Evolutionary conservation across 805 yeast species (phyloP).

Genomic region (Ogataea pini): DNA sequence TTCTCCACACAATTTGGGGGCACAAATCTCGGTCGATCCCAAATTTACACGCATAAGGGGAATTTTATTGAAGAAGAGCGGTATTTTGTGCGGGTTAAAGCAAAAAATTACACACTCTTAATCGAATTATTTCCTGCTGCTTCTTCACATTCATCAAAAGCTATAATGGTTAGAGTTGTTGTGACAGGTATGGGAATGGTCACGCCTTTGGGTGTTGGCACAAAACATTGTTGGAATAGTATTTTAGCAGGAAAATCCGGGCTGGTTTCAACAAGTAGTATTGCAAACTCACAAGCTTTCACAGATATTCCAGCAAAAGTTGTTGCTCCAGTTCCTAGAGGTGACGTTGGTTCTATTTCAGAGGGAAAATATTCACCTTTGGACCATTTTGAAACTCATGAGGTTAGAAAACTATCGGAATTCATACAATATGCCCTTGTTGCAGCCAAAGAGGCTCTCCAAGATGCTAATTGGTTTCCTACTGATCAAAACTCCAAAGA

Average conservation of each 20-base stretch:
- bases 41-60: too few species aligned
- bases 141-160: too few species aligned
- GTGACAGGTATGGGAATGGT: slow-evolving; percentile 89
- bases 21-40: too few species aligned
- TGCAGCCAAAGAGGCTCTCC: slow-evolving; percentile 76
- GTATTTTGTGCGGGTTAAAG: too few species aligned
- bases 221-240: slow-evolving; percentile 51
- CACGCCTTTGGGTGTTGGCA: slow-evolving; percentile 83
- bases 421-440: slow-evolving; percentile 79
- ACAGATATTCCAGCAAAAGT: slow-evolving; percentile 65
- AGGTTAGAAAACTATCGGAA: slow-evolving; percentile 62
- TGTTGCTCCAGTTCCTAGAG: slow-evolving; percentile 69
- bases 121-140: too few species aligned
- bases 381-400: slow-evolving; percentile 50
- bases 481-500: slow-evolving; percentile 35
- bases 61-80: too few species aligned
- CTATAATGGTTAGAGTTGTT: slow-evolving; percentile 52
- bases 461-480: slow-evolving; percentile 61
- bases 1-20: not conserved
- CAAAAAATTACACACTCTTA: too few species aligned
- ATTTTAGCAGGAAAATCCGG: slow-evolving; percentile 59
- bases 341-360: slow-evolving; percentile 17
- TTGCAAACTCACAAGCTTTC: slow-evolving; percentile 47
- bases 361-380: slow-evolving; percentile 54
- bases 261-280: slow-evolving; percentile 51